Evolutionary conservation across 345 rosid species (phyloP), one percentile per base, ranked within the genome.

Genomic region (Litchi chinensis): DNA sequence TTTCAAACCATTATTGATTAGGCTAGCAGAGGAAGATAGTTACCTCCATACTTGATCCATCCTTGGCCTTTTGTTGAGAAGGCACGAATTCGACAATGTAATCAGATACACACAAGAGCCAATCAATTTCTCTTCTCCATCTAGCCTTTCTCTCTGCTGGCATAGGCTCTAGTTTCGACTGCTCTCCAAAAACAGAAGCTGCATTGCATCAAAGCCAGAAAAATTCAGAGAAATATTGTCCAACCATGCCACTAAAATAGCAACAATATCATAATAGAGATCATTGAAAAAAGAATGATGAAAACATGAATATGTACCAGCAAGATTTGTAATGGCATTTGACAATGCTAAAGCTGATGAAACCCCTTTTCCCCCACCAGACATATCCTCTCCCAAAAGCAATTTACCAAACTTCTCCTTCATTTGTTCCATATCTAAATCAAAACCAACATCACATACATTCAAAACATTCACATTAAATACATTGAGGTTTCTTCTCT

Each of bases 301-400:
- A 21, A 26, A 28, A 76, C 43, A 41, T 10, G 22, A 26, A 2
- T 18, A 40, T n/a, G 11, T 70, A 76, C 85, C 85, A 3, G 84
- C 87, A 48, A 82, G 81, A 28, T 84, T 84, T 6, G 87, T 84
- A 76, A 84, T 81, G 79, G 85, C 85, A 69, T 84, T 82, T 13
- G 95, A 91, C 71, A 91, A 75, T 46, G 95, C 95, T 70, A 91
- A 86, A 71, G 95, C 95, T 8, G 95, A 91, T 21, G 93, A 86
- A 57, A 91, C 92, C 57, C 95, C 93, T 79, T 88, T 91, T 63
- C 95, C 95, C 68, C 93, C 92, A 62, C 95, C 90, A 10, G 95
- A 91, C 86, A 89, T 91, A 65, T 91, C 93, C 80, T 91, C 93
- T n/a, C 93, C 95, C 74, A 90, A 66, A 41, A 91, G 85, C 79